Evolutionary conservation across 129 eudicot genomes (phyloP).

Genomic region (Flaveria robusta): DNA sequence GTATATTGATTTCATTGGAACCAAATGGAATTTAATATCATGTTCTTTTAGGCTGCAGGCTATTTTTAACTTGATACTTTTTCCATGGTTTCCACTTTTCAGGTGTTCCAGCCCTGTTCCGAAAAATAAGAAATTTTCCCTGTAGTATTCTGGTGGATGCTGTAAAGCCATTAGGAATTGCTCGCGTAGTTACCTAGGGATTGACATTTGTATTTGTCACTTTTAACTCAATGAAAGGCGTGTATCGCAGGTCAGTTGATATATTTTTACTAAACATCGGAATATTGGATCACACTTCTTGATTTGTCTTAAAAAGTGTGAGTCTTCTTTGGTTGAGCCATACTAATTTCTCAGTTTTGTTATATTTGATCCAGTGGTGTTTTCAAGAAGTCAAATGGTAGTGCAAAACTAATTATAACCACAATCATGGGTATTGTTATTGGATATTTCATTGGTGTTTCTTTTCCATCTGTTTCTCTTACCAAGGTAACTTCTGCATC

Average conservation of each 20-base stretch:
- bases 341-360: conserved; percentile 6
- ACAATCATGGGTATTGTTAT: conserved; percentile 84
- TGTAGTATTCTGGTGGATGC: conserved; percentile 38
- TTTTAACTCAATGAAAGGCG: conserved; percentile 56
- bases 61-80: background rate
- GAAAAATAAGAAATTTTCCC: background rate
- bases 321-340: background rate
- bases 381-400: conserved; percentile 73
- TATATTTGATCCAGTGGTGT: conserved; percentile 62
- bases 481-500: conserved; percentile 54
- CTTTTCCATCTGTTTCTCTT: conserved; percentile 92
- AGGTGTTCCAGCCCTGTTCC: conserved; percentile 38
- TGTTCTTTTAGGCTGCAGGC: conserved; percentile 6
- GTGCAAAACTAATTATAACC: conserved; percentile 71
- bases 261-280: conserved; percentile 1
- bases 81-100: conserved; percentile 23
- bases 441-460: conserved; percentile 89
- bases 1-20: background rate
- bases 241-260: conserved; percentile 74
- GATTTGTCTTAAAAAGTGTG: background rate
- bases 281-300: conserved; percentile 1
- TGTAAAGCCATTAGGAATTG: conserved; percentile 25
- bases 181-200: conserved; percentile 42
- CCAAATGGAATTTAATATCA: background rate
- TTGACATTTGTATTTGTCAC: conserved; percentile 42